Evolutionary conservation across 371 early-diverging fungal species (phyloP).

Genomic region (Paraphysoderma sedebokerense): DNA sequence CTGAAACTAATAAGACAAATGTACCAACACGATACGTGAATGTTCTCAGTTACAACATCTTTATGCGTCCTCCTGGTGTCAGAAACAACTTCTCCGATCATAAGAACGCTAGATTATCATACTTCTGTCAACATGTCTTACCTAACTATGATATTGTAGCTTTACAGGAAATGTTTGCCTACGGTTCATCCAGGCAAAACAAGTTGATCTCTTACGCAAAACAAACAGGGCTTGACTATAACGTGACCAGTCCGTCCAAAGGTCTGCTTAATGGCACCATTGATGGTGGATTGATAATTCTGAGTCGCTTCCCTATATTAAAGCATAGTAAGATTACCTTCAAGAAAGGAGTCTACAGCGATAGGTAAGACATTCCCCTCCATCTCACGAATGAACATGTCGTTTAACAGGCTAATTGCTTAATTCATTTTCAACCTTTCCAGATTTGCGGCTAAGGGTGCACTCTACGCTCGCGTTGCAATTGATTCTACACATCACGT

Average conservation of each 20-base stretch:
- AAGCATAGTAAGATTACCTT: conserved; percentile 33
- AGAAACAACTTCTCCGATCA: conserved; percentile 45
- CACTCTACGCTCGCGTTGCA: conserved; percentile 47
- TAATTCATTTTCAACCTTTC: background rate
- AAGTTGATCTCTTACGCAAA: conserved; percentile 37
- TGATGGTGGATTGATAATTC: conserved; percentile 62
- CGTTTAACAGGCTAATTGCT: background rate
- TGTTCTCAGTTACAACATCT: conserved; percentile 60
- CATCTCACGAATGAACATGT: background rate
- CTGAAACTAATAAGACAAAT: background rate
- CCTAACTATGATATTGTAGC: conserved; percentile 54
- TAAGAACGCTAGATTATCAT: conserved; percentile 49
- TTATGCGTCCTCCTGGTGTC: conserved; percentile 68
- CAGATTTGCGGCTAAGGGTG: conserved; percentile 57
- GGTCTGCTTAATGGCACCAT: conserved; percentile 38
- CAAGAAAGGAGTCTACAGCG: conserved; percentile 44
- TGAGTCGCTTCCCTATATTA: conserved; percentile 51
- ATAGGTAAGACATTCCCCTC: conserved; percentile 34
- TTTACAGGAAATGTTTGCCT: conserved; percentile 70
- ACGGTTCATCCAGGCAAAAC: conserved; percentile 35
- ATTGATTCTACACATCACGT: conserved; percentile 20
- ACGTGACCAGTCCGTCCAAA: conserved; percentile 30
- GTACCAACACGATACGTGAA: conserved; percentile 16
- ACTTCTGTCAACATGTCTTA: conserved; percentile 38
- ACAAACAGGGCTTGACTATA: conserved; percentile 40